Conservation (phyloP, 805 yeast genomes). For the Blastobotrys terrestris region DNA sequence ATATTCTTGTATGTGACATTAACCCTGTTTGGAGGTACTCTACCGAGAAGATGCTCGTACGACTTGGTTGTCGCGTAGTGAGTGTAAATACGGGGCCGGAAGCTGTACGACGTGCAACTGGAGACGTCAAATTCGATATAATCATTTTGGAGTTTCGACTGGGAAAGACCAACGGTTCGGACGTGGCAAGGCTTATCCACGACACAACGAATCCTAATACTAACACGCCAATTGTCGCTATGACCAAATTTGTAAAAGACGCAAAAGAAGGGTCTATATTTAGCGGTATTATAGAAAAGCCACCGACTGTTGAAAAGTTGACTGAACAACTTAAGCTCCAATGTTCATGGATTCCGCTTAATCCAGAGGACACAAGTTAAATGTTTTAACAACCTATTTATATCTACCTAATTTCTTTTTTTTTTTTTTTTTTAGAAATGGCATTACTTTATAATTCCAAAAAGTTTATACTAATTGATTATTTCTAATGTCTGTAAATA, state of each 20-base stretch:
- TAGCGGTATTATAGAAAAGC: slow-evolving; percentile 70
- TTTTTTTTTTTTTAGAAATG: not conserved
- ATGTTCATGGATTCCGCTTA: slow-evolving; percentile 26
- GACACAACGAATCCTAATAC: slow-evolving; percentile 74
- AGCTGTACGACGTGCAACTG: slow-evolving; percentile 70
- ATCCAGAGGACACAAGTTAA: not conserved
- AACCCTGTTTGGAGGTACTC: slow-evolving; percentile 75
- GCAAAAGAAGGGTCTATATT: slow-evolving; percentile 35
- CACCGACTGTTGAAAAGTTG: slow-evolving; percentile 39
- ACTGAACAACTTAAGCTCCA: slow-evolving; percentile 27
- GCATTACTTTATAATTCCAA: not conserved
- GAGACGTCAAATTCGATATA: slow-evolving; percentile 76
- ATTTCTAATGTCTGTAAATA: too few species aligned
- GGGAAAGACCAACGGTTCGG: slow-evolving; percentile 62
- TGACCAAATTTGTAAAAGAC: slow-evolving; percentile 66
- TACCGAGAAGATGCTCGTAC: slow-evolving; percentile 55
- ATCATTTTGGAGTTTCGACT: slow-evolving; percentile 70
- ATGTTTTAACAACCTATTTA: not conserved
- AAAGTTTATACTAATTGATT: not conserved
- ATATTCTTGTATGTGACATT: slow-evolving; percentile 78
- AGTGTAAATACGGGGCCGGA: slow-evolving; percentile 77
- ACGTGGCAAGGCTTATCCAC: slow-evolving; percentile 68
- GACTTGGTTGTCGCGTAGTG: slow-evolving; percentile 73
- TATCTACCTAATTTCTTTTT: not conserved
- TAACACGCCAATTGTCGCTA: slow-evolving; percentile 67